A percentile compares a stretch with the other conserved stretches of the same genome.
Evolutionary conservation across 2,329 filamentous ascomycete species (phyloP).

Genomic region (Trichoderma cornu-damae): DNA sequence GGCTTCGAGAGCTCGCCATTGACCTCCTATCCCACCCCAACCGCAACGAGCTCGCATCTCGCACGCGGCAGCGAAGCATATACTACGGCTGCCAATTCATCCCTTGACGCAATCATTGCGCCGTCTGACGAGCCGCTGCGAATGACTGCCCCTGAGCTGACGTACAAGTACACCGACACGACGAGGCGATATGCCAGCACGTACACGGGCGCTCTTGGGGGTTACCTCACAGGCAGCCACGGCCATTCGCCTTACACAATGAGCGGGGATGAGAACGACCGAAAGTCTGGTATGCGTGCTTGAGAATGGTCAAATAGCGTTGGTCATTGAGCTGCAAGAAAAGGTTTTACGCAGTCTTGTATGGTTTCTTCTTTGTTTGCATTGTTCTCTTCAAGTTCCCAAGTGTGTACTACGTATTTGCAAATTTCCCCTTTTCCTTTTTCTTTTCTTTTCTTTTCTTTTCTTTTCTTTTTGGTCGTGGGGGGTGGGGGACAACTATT

Average conservation of each 20-base stretch:
- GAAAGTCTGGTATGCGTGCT: constrained; percentile 8
- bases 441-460: neutral
- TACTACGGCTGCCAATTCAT: constrained; percentile 15
- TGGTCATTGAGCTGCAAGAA: neutral
- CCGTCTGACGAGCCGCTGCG: constrained; percentile 21
- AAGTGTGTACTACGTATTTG: neutral
- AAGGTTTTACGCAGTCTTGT: neutral
- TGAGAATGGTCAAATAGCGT: neutral
- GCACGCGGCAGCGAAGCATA: constrained; percentile 19
- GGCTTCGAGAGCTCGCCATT: constrained; percentile 17
- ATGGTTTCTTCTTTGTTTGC: neutral
- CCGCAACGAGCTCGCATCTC: neutral
- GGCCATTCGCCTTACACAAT: constrained; percentile 5
- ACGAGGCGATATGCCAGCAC: constrained; percentile 19
- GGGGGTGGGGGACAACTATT: neutral
- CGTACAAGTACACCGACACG: constrained; percentile 32
- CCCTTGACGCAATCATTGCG: constrained; percentile 18
- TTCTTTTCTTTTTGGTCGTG: neutral
- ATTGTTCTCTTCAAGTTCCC: neutral
- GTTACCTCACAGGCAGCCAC: constrained; percentile 5
- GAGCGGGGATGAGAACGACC: constrained; percentile 4
- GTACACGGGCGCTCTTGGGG: neutral
- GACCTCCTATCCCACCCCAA: constrained; percentile 11
- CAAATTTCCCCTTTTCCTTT: neutral
- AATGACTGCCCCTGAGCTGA: constrained; percentile 24